A percentile compares a stretch with the other conserved stretches of the same genome.
Evolutionary conservation across 805 yeast species (phyloP).

Genomic region (Candida bentonensis): DNA sequence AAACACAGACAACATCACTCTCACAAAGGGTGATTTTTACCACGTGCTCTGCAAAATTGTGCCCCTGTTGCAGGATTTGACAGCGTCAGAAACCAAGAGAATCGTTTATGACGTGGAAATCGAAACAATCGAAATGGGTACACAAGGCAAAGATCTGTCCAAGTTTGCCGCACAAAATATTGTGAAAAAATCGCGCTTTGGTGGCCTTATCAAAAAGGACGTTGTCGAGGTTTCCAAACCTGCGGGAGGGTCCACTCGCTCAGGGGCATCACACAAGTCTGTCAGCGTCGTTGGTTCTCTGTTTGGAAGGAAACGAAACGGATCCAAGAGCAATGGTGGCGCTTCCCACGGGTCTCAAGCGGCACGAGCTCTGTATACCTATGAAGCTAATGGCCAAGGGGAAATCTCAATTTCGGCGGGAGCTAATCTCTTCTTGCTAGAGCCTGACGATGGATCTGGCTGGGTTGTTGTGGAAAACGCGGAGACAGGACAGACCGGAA

Average conservation of each 20-base stretch:
- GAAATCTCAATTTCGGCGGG: slow-evolving; percentile 53
- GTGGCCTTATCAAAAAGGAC: slow-evolving; percentile 12
- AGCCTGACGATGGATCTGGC: slow-evolving; percentile 78
- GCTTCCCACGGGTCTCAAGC: slow-evolving; percentile 10
- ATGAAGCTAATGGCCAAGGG: slow-evolving; percentile 57
- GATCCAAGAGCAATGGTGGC: slow-evolving; percentile 11
- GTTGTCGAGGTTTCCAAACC: slow-evolving; percentile 14
- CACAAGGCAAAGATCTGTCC: slow-evolving; percentile 43
- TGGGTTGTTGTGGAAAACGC: slow-evolving; percentile 68
- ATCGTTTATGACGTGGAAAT: slow-evolving; percentile 74
- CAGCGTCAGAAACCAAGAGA: slow-evolving; percentile 52
- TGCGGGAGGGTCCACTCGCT: slow-evolving; percentile 3
- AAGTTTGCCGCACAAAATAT: slow-evolving; percentile 5
- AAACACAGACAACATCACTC: not conserved
- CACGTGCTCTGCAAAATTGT: slow-evolving; percentile 15
- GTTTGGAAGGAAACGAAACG: slow-evolving; percentile 11
- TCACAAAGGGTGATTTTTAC: slow-evolving; percentile 1
- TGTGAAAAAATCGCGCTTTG: not conserved
- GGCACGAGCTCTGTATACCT: slow-evolving; percentile 49
- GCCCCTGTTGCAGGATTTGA: slow-evolving; percentile 24
- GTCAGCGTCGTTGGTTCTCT: slow-evolving; percentile 9
- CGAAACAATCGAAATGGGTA: slow-evolving; percentile 77
- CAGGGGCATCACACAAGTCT: slow-evolving; percentile 9
- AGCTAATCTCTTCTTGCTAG: slow-evolving; percentile 43
- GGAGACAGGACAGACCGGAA: slow-evolving; percentile 32